Evolutionary conservation across 2,329 filamentous ascomycete genomes (phyloP).

Genomic region (Neurospora crassa): DNA sequence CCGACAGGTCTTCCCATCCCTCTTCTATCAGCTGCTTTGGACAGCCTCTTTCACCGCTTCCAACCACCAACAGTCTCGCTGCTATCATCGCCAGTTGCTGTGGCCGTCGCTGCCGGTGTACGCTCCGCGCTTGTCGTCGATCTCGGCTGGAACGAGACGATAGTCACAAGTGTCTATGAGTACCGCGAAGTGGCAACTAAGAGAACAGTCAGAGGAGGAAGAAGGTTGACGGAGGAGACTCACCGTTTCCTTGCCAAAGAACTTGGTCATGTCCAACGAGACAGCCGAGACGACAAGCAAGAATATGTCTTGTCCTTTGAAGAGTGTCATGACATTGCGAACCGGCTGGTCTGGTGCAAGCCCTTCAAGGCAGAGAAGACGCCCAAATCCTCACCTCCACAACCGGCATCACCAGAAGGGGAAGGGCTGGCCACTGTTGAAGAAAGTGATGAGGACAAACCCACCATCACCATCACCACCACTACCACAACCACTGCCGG

Average conservation of each 20-base stretch:
- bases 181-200: conserved; percentile 69
- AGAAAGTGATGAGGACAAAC: conserved; percentile 45
- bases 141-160: conserved; percentile 85
- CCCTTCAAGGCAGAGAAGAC: conserved; percentile 25
- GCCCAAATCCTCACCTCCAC: conserved; percentile 14
- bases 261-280: conserved; percentile 21
- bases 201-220: conserved; percentile 66
- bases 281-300: conserved; percentile 17
- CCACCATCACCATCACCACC: conserved; percentile 14
- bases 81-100: conserved; percentile 66
- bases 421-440: conserved; percentile 41
- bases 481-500: not conserved
- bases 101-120: conserved; percentile 68
- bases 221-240: conserved; percentile 58
- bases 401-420: conserved; percentile 6
- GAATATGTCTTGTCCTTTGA: conserved; percentile 52
- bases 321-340: conserved; percentile 71
- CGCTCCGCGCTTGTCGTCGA: conserved; percentile 83
- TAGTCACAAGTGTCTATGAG: conserved; percentile 80
- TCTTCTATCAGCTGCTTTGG: conserved; percentile 64
- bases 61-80: conserved; percentile 74
- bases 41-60: conserved; percentile 72
- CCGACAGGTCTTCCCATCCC: conserved; percentile 71
- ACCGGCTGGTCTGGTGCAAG: conserved; percentile 70
- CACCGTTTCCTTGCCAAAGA: conserved; percentile 50